These are phyloP conservation scores for Aspergillus carlsbadensis DNA, from an alignment of 495 filamentous ascomycete species.

Conservation along the genomic window DNA sequence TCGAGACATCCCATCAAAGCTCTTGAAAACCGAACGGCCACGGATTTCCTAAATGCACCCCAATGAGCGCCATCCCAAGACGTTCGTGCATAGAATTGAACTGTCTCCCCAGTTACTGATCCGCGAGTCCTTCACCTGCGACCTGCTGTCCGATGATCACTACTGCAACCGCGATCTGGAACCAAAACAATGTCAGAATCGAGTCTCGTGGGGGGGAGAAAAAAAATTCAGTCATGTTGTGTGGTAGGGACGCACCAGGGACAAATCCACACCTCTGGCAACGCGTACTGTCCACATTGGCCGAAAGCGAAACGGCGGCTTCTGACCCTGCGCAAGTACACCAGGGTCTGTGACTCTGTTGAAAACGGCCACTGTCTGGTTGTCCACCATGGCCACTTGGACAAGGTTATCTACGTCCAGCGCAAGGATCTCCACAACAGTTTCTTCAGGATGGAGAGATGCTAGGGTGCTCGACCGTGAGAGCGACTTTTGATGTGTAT, in stretches of 20 bases:
- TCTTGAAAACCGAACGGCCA: too few species aligned
- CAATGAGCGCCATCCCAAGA: too few species aligned
- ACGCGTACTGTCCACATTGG: conserved; percentile 17
- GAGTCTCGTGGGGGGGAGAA: too few species aligned
- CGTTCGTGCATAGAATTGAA: too few species aligned
- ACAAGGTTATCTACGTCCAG: conserved; percentile 17
- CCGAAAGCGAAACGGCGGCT: conserved; percentile 19
- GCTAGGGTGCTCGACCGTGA: neutral
- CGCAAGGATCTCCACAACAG: conserved; percentile 10
- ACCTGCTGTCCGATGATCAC: conserved; percentile 3
- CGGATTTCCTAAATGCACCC: too few species aligned
- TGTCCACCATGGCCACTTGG: conserved; percentile 13
- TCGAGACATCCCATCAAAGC: too few species aligned
- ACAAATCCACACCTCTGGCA: conserved; percentile 18
- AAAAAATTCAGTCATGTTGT: too few species aligned
- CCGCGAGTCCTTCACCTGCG: neutral
- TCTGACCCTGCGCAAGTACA: conserved; percentile 16
- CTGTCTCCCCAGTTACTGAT: too few species aligned
- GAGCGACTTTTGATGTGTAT: neutral
- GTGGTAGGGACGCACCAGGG: conserved; percentile 14
- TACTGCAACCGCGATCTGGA: conserved; percentile 5
- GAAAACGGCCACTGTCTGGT: conserved; percentile 11
- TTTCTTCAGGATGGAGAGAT: neutral
- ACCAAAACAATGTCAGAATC: neutral
- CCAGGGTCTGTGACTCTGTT: conserved; percentile 9